Percentiles rank a stretch among this genome's conserved stretches.
Evolutionary conservation across 1,284 basidiomycete genomes (phyloP).

Genomic region (Cerrena zonata): DNA sequence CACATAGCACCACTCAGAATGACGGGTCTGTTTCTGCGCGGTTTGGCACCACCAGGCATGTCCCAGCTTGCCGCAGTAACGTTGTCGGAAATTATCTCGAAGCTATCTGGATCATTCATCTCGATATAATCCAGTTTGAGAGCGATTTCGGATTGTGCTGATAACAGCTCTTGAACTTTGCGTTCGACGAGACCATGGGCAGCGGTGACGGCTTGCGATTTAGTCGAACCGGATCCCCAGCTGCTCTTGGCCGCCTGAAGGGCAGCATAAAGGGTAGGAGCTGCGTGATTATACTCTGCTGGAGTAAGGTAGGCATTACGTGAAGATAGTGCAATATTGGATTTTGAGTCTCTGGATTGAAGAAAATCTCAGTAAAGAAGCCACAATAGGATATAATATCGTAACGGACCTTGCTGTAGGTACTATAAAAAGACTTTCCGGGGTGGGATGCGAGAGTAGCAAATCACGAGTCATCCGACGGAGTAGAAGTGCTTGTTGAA

Average conservation of each 20-base stretch:
- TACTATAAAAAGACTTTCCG: conserved; percentile 71
- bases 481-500: conserved; percentile 89
- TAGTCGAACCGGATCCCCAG: conserved; percentile 51
- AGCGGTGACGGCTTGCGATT: conserved; percentile 46
- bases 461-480: conserved; percentile 82
- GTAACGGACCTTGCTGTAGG: conserved; percentile 64
- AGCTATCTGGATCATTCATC: conserved; percentile 78
- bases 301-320: conserved; percentile 81
- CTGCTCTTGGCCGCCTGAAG: conserved; percentile 49
- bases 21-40: conserved; percentile 48
- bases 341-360: conserved; percentile 37
- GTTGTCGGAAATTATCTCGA: conserved; percentile 50
- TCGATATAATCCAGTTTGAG: conserved; percentile 81
- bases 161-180: background rate
- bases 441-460: conserved; percentile 69
- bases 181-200: conserved; percentile 27
- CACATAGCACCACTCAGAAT: conserved; percentile 87
- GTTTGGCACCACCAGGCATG: conserved; percentile 17
- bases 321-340: conserved; percentile 81
- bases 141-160: conserved; percentile 36
- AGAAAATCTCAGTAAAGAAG: background rate
- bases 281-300: conserved; percentile 56
- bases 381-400: background rate
- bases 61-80: conserved; percentile 24
- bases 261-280: conserved; percentile 71